Percentiles rank a stretch among this genome's conserved stretches.
Conservation (phyloP, 768 basidiomycete species). For the Lactarius quietus region DNA sequence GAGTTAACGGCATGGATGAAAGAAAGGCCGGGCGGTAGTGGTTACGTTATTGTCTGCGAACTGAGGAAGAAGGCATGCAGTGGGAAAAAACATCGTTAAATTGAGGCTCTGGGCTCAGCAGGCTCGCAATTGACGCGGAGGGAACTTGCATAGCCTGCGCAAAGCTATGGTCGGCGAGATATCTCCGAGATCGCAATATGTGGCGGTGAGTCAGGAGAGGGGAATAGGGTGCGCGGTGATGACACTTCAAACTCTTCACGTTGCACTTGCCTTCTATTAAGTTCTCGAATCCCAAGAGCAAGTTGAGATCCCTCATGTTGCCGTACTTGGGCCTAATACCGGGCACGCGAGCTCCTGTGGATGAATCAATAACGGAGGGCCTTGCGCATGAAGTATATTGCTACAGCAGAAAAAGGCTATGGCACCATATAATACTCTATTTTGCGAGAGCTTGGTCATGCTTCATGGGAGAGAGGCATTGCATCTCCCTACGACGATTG, state of each 20-base stretch:
- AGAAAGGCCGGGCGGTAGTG: not conserved
- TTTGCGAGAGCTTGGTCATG: not conserved
- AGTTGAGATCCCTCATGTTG: not conserved
- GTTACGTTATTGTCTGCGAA: not conserved
- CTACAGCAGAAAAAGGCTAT: not conserved
- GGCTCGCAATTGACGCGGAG: not conserved
- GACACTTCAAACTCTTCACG: not conserved
- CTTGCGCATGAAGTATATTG: not conserved
- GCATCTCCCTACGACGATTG: not conserved
- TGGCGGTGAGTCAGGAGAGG: not conserved
- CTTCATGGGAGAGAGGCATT: not conserved
- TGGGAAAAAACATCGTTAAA: not conserved
- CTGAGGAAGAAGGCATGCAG: not conserved
- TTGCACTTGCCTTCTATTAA: conserved; percentile 4
- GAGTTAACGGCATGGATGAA: not conserved
- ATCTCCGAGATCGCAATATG: not conserved
- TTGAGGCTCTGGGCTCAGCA: not conserved
- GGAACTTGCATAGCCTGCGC: not conserved
- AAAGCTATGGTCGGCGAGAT: not conserved
- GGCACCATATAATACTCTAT: not conserved
- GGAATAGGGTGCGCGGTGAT: not conserved
- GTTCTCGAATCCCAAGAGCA: not conserved
- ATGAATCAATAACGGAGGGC: not conserved
- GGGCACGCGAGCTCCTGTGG: not conserved
- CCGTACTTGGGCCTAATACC: not conserved